phyloP scores from a whole-genome alignment of 345 rosid genomes.

The Garcia nutans region DNA sequence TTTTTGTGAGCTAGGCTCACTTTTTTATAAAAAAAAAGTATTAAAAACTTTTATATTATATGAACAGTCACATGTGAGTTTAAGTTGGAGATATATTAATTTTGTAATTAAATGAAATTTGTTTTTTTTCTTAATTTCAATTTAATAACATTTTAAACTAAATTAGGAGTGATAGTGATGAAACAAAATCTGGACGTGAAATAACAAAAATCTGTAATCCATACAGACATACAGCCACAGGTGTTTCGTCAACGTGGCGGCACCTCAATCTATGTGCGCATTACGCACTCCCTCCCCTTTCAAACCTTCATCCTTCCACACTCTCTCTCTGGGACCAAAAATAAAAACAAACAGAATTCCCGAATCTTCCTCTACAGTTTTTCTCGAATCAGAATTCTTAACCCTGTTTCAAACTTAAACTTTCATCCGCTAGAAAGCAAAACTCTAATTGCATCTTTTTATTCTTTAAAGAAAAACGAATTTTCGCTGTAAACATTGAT shows the following conservation, averaged over 20 bases:
- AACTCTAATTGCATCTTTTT: background rate
- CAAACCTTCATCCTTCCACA: background rate
- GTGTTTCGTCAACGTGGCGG: conserved; percentile 32
- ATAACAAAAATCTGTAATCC: too few species aligned
- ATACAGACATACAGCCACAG: background rate
- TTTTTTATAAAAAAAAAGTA: too few species aligned
- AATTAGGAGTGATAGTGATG: too few species aligned
- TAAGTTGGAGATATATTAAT: too few species aligned
- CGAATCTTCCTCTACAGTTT: background rate
- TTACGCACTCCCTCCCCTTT: conserved; percentile 11
- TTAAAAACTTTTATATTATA: too few species aligned
- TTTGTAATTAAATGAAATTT: too few species aligned
- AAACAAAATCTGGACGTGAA: background rate
- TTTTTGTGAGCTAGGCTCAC: too few species aligned
- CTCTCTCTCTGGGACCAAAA: background rate
- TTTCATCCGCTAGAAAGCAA: background rate
- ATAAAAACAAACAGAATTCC: too few species aligned
- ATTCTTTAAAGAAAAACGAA: background rate
- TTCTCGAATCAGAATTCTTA: background rate
- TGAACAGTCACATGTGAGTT: too few species aligned
- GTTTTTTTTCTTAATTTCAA: too few species aligned
- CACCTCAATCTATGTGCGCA: conserved; percentile 24
- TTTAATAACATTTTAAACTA: too few species aligned
- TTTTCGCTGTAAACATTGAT: background rate
- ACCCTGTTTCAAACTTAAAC: background rate